Evolutionary conservation across 345 rosid species (phyloP).

Genomic region (Heritiera fomes): DNA sequence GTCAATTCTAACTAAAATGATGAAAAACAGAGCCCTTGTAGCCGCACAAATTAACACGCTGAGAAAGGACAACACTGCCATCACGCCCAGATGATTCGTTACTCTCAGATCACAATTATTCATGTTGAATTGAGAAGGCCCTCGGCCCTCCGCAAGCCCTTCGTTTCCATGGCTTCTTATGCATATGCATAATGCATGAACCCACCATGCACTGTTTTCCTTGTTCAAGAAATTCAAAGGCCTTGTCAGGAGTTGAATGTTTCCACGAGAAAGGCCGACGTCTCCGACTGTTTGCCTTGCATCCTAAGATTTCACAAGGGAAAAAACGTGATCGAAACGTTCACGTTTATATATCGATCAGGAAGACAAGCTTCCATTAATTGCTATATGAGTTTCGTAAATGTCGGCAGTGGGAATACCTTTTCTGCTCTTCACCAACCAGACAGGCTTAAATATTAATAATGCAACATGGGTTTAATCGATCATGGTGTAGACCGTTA

Average conservation of each 20-base stretch:
- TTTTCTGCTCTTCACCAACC: background rate
- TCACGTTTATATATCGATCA: background rate
- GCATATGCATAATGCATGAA: background rate
- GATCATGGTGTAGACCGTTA: background rate
- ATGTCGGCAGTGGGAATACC: constrained; percentile 4
- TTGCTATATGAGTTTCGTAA: background rate
- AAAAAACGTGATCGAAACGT: background rate
- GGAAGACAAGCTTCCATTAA: background rate
- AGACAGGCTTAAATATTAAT: background rate
- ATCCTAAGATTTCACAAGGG: background rate
- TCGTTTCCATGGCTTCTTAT: background rate
- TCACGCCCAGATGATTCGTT: background rate
- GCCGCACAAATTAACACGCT: background rate
- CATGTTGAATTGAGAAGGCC: too few species aligned
- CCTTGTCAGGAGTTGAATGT: background rate
- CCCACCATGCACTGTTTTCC: background rate
- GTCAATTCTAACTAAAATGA: too few species aligned
- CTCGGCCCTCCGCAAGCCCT: background rate
- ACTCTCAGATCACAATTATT: background rate
- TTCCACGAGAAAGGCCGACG: background rate
- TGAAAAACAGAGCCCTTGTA: background rate
- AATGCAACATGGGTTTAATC: background rate
- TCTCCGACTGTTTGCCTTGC: background rate
- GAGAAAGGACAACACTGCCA: background rate
- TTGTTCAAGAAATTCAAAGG: background rate